A percentile compares a stretch with the other conserved stretches of the same genome.
Evolutionary conservation across 1,284 basidiomycete genomes (phyloP).

Genomic region (Cryptococcus floricola): DNA sequence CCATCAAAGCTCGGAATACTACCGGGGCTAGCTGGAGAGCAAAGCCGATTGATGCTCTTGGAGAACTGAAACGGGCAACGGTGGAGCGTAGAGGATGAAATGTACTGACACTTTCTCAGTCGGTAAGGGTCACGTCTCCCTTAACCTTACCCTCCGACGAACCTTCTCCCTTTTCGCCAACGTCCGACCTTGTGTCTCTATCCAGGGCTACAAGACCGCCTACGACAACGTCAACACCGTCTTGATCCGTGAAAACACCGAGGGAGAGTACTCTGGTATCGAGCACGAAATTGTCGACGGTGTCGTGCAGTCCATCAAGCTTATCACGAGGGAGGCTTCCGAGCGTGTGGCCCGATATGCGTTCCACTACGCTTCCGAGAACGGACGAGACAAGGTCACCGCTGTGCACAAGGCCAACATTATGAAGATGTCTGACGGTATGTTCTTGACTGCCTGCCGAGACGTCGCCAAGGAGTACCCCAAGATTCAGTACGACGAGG

Average conservation of each 20-base stretch:
- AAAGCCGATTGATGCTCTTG: too few species aligned
- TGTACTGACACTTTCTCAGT: constrained; percentile 57
- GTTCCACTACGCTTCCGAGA: constrained; percentile 91
- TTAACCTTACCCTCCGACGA: constrained; percentile 93
- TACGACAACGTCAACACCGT: constrained; percentile 99
- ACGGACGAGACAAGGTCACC: constrained; percentile 86
- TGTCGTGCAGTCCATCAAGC: constrained; percentile 99
- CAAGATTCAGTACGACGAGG: constrained; percentile 89
- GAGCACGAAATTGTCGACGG: constrained; percentile 97
- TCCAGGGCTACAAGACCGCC: constrained; percentile 95
- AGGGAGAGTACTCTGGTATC: constrained; percentile 99
- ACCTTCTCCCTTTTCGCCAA: constrained; percentile 99
- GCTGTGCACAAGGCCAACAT: constrained; percentile 99
- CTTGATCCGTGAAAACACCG: constrained; percentile 98
- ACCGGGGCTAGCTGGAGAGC: too few species aligned
- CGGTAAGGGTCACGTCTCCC: constrained; percentile 97
- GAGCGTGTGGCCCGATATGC: constrained; percentile 98
- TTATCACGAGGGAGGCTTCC: constrained; percentile 98
- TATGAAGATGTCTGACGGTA: constrained; percentile 99
- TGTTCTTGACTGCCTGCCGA: constrained; percentile 98
- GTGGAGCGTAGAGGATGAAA: not conserved
- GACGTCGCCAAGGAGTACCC: constrained; percentile 97
- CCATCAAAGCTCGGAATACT: too few species aligned
- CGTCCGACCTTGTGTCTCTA: constrained; percentile 92
- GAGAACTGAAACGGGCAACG: too few species aligned